phyloP scores from a whole-genome alignment of 768 basidiomycete species.

The Clitopilus hobsonii region DNA sequence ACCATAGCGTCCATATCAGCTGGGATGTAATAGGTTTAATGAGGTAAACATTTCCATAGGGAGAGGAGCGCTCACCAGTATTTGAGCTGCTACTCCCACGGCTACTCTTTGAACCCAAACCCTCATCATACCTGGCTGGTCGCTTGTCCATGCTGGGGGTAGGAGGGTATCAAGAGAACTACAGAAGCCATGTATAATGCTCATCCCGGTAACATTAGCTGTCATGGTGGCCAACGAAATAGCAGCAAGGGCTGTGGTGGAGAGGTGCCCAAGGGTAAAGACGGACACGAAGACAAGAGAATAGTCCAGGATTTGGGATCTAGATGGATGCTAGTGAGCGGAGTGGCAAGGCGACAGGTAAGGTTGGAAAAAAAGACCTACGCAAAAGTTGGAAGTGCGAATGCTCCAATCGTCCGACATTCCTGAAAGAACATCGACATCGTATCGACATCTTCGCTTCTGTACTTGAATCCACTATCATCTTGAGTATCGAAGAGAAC shows the following conservation, averaged over 20 bases:
- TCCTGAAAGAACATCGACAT: constrained; percentile 48
- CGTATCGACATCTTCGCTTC: constrained; percentile 18
- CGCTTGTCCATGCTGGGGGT: constrained; percentile 93
- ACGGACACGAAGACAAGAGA: constrained; percentile 36
- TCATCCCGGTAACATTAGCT: constrained; percentile 65
- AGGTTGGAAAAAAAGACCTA: constrained; percentile 26
- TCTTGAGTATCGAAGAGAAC: too few relatives aligned
- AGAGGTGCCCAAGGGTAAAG: constrained; percentile 84
- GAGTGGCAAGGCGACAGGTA: background rate
- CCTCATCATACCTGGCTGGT: constrained; percentile 80
- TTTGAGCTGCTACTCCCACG: constrained; percentile 24
- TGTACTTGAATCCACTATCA: too few relatives aligned
- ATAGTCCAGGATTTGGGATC: constrained; percentile 4
- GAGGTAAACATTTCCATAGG: too few relatives aligned
- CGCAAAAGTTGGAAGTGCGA: constrained; percentile 68
- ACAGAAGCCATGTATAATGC: constrained; percentile 74
- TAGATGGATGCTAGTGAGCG: background rate
- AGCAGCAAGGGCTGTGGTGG: constrained; percentile 83
- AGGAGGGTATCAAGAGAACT: constrained; percentile 90
- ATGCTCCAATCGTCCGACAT: constrained; percentile 47
- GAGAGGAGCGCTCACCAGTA: background rate
- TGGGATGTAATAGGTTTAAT: too few relatives aligned
- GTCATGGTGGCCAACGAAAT: constrained; percentile 72
- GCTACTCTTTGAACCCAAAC: constrained; percentile 89
- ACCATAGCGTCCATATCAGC: constrained; percentile 66